Evolutionary conservation across 805 yeast species (phyloP), one percentile per base, ranked within the genome.

Genomic region (Candida arabinofermentans): DNA sequence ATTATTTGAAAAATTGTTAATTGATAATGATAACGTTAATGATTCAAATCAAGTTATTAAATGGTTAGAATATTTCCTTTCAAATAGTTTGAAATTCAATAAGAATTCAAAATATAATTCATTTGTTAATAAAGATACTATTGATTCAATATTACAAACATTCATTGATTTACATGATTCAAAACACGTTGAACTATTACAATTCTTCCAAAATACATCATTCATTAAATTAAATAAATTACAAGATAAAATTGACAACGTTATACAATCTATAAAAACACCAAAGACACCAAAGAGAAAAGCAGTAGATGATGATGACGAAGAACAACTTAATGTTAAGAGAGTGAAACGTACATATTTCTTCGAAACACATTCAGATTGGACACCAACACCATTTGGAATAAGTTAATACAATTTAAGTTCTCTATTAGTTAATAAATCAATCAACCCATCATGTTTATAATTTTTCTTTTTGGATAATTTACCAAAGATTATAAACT

Each of bases 371-470:
- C 61, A 62, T 35, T 41, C 57, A 0, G 48, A 66, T 27, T 80
- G 84, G 83, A 54, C 55, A 18, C 76, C 82, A 0, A 69, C 60
- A 41, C 82, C 85, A 1, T 78, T 79, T 59, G 86, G 86, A 5
- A 30, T 31, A 16, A 41, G 8, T 14, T 16, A 29, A 14, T 29
- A 29, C 4, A 29, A 14, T 14, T 29, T n/a, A 8, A 29, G 38
- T 36, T 49, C 47, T 30, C 37, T 24, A 24, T 48, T 46, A 6
- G 59, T 16, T 14, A 29, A 29, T 19, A 29, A 13, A 24, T 59
- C 62, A 10, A 41, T 21, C 30, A 61, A 36, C 2, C 66, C 66
- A 33, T 42, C 40, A 43, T 62, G 66, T 3, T 36, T 43, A 40
- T 59, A 61, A 0, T 32, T 21, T n/a, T 38, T 37, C 4, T 4